Evolutionary conservation across 2,329 filamentous ascomycete genomes (phyloP).

Genomic region (Talaromyces pinophilus): DNA sequence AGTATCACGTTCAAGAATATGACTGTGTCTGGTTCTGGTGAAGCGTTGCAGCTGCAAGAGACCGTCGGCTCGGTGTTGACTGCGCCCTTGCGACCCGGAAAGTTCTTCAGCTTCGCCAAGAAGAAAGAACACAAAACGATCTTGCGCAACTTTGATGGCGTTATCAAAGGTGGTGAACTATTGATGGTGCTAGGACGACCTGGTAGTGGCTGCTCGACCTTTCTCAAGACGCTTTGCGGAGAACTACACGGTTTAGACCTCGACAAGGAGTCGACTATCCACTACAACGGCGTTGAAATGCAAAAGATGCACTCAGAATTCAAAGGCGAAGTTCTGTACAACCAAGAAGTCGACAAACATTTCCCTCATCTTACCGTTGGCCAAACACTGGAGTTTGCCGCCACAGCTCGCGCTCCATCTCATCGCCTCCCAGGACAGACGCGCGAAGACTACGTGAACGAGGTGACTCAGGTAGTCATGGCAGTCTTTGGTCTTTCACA

Average conservation of each 20-base stretch:
- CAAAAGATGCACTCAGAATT: slow-evolving; percentile 70
- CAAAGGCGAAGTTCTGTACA: slow-evolving; percentile 39
- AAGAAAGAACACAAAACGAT: slow-evolving; percentile 57
- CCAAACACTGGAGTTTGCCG: slow-evolving; percentile 71
- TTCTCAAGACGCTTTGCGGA: slow-evolving; percentile 80
- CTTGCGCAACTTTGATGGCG: slow-evolving; percentile 55
- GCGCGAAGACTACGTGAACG: slow-evolving; percentile 59
- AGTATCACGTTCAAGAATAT: slow-evolving; percentile 67
- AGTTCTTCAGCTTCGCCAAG: slow-evolving; percentile 52
- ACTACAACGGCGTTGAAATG: slow-evolving; percentile 69
- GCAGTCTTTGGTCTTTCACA: slow-evolving; percentile 72
- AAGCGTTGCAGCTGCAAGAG: slow-evolving; percentile 67
- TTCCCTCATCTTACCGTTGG: slow-evolving; percentile 75
- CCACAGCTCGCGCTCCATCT: slow-evolving; percentile 65
- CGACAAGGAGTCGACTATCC: slow-evolving; percentile 69
- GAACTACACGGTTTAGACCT: slow-evolving; percentile 78
- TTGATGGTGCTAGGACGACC: slow-evolving; percentile 37
- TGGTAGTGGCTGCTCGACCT: slow-evolving; percentile 68
- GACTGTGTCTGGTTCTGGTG: slow-evolving; percentile 66
- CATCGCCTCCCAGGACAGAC: slow-evolving; percentile 63
- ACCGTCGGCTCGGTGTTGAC: slow-evolving; percentile 63
- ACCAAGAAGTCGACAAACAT: slow-evolving; percentile 46
- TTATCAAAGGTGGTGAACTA: slow-evolving; percentile 50
- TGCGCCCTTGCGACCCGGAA: slow-evolving; percentile 59
- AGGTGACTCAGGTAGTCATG: slow-evolving; percentile 68